Conservation (phyloP, 345 rosid genomes). For the Xanthoceras sorbifolium region DNA sequence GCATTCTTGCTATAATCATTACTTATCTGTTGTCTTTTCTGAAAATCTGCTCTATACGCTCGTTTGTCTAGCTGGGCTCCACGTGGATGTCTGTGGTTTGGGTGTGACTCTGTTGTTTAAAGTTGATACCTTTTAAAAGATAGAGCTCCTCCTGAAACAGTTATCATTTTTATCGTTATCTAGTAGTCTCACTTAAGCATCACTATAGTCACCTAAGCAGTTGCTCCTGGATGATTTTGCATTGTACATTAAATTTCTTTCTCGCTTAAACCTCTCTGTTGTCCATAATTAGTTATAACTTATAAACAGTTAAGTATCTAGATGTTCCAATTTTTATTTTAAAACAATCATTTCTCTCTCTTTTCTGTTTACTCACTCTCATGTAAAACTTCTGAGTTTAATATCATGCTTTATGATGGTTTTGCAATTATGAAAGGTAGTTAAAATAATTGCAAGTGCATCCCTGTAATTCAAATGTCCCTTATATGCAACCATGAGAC, state of each 20-base stretch:
- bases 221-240: not conserved
- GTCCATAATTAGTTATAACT: not conserved
- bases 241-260: not conserved
- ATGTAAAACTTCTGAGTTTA: not conserved
- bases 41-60: not conserved
- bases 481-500: not conserved
- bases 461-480: not conserved
- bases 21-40: not conserved
- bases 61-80: not conserved
- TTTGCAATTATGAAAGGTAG: not conserved
- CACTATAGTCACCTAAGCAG: not conserved
- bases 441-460: not conserved
- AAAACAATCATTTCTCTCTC: not conserved
- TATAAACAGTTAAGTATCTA: not conserved
- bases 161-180: not conserved
- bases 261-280: not conserved
- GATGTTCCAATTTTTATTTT: not conserved
- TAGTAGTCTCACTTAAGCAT: not conserved
- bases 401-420: not conserved
- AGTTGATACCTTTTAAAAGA: not conserved
- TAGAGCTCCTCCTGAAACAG: not conserved
- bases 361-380: not conserved
- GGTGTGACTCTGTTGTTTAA: not conserved
- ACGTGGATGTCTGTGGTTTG: not conserved
- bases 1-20: not conserved